Evolutionary conservation across 1,284 basidiomycete genomes (phyloP).

Genomic region (Tetrapyrgos nigripes): DNA sequence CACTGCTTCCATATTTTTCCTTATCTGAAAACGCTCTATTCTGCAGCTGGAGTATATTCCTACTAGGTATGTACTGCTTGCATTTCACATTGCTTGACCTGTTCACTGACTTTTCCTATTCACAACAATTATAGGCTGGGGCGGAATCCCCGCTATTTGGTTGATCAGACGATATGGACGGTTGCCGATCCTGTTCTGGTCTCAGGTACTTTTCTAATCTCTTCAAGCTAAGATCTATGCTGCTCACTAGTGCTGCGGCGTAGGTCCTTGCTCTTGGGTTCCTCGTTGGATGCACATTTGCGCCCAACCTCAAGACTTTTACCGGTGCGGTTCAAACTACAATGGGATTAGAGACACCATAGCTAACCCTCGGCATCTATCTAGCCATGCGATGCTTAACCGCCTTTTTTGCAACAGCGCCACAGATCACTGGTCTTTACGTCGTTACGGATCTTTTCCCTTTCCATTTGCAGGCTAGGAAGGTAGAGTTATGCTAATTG

Average conservation of each 20-base stretch:
- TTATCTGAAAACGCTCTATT: not conserved
- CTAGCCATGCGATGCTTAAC: constrained; percentile 70
- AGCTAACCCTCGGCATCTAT: constrained; percentile 7
- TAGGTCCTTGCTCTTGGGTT: constrained; percentile 55
- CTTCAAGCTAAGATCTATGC: not conserved
- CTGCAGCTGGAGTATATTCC: constrained; percentile 70
- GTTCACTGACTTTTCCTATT: not conserved
- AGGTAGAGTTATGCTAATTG: constrained; percentile 36
- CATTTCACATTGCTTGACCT: constrained; percentile 1
- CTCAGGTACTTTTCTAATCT: constrained; percentile 31
- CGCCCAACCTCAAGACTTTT: constrained; percentile 58
- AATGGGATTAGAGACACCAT: too few relatives aligned
- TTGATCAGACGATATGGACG: constrained; percentile 43
- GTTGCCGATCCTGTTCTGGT: constrained; percentile 23
- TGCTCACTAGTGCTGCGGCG: not conserved
- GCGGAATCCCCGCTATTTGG: constrained; percentile 66
- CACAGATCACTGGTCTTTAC: constrained; percentile 66
- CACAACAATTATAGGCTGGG: constrained; percentile 61
- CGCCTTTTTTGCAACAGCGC: constrained; percentile 70
- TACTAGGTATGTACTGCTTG: constrained; percentile 49
- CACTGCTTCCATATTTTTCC: not conserved
- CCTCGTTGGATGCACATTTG: constrained; percentile 59
- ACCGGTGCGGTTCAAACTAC: constrained; percentile 39
- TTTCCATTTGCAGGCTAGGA: constrained; percentile 71
- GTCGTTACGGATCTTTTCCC: constrained; percentile 70